These are phyloP conservation scores for Rhizoclosmatium sp. DNA, from an alignment of 192 early-diverging fungal genomes.

Conservation along the genomic window DNA sequence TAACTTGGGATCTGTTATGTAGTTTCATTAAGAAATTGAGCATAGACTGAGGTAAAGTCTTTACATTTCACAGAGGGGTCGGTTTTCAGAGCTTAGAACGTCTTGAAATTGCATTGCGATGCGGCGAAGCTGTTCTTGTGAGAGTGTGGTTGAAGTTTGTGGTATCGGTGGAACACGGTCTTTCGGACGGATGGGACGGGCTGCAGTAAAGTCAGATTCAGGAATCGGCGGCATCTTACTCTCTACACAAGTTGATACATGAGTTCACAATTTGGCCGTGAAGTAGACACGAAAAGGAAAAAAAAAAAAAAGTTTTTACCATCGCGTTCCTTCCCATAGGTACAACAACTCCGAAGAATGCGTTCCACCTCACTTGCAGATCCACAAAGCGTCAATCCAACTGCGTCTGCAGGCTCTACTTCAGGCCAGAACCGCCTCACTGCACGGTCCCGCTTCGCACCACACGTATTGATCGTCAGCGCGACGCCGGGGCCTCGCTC, in stretches of 20 bases:
- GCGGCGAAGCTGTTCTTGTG: background rate
- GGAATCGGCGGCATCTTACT: background rate
- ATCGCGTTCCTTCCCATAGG: background rate
- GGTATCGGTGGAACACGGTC: background rate
- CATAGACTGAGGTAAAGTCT: background rate
- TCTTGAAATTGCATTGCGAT: background rate
- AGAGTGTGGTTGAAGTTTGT: background rate
- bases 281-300: too few species aligned
- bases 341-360: background rate
- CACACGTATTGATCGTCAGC: background rate
- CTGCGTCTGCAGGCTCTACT: background rate
- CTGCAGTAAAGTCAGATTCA: background rate
- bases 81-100: background rate
- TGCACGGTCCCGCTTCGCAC: background rate
- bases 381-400: constrained; percentile 14
- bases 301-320: background rate
- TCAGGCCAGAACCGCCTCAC: constrained; percentile 1
- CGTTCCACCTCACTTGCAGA: background rate
- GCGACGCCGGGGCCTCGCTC: background rate
- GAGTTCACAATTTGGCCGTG: too few species aligned
- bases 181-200: background rate
- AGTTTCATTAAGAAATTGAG: background rate
- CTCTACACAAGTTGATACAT: background rate
- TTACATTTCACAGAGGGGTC: background rate
- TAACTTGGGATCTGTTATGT: background rate